A percentile compares a stretch with the other conserved stretches of the same genome.
These are phyloP conservation scores for Xylaria sp. DNA, from an alignment of 2,329 filamentous ascomycete species.

Conservation along the genomic window DNA sequence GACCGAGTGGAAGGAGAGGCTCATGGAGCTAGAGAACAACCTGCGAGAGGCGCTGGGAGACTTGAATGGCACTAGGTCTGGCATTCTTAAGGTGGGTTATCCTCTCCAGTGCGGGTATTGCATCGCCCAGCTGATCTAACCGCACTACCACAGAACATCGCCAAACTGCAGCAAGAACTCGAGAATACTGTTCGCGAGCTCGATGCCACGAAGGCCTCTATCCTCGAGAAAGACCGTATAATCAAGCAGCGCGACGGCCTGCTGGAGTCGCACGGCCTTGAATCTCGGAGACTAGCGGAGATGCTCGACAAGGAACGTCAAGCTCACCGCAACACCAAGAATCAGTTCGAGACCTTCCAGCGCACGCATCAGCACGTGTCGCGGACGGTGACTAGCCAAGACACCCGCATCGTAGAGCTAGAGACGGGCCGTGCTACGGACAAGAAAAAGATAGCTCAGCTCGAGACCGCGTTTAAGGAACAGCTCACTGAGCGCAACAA, in stretches of 20 bases:
- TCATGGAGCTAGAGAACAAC: constrained; percentile 88
- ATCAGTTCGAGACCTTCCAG: constrained; percentile 84
- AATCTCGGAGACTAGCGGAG: constrained; percentile 81
- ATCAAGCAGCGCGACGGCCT: constrained; percentile 87
- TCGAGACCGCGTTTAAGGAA: constrained; percentile 82
- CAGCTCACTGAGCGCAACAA: constrained; percentile 89
- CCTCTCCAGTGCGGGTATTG: background rate
- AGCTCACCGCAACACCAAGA: constrained; percentile 81
- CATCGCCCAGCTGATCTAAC: constrained; percentile 18
- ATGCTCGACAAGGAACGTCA: constrained; percentile 89
- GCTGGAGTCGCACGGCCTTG: constrained; percentile 85
- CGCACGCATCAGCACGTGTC: constrained; percentile 85
- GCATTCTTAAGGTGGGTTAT: constrained; percentile 71
- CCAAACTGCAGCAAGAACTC: constrained; percentile 84
- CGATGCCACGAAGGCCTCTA: constrained; percentile 72
- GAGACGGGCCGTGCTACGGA: constrained; percentile 79
- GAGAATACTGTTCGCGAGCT: constrained; percentile 83
- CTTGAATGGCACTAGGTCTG: constrained; percentile 81
- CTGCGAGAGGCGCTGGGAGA: constrained; percentile 86
- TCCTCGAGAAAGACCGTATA: constrained; percentile 88
- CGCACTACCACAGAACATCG: constrained; percentile 72
- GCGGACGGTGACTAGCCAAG: constrained; percentile 83
- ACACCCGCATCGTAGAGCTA: constrained; percentile 81
- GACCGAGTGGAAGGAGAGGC: constrained; percentile 85
- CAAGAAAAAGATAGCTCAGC: constrained; percentile 70